These are phyloP conservation scores for Xylaria intraflava DNA, from an alignment of 495 filamentous ascomycete species.

Conservation along the genomic window DNA sequence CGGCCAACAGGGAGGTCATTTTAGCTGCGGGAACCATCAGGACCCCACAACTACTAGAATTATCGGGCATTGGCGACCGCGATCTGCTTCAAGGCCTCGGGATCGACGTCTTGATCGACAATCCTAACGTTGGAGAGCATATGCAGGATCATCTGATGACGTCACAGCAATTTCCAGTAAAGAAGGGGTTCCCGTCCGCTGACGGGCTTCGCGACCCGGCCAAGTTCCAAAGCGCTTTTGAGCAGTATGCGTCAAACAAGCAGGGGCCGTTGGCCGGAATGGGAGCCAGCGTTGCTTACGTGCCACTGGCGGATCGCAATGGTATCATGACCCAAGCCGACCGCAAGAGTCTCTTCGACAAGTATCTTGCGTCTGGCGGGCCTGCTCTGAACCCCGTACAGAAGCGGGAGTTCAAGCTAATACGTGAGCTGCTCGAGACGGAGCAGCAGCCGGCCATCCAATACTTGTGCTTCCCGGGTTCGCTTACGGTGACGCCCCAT, in stretches of 20 bases:
- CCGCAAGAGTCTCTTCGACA: conserved; percentile 22
- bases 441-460: conserved; percentile 27
- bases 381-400: conserved; percentile 7
- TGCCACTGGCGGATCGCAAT: conserved; percentile 33
- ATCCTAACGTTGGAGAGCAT: conserved; percentile 71
- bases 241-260: conserved; percentile 29
- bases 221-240: conserved; percentile 28
- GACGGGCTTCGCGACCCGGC: conserved; percentile 39
- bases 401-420: conserved; percentile 19
- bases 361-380: conserved; percentile 15
- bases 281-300: conserved; percentile 36
- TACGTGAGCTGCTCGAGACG: conserved; percentile 27
- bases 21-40: conserved; percentile 54
- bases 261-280: conserved; percentile 35
- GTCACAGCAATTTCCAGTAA: conserved; percentile 36
- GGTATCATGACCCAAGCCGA: conserved; percentile 25
- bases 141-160: conserved; percentile 46
- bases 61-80: conserved; percentile 69
- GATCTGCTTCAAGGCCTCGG: conserved; percentile 55
- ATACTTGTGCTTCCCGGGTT: conserved; percentile 35
- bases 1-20: conserved; percentile 46
- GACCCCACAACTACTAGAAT: conserved; percentile 56
- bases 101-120: conserved; percentile 64
- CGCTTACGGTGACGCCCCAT: conserved; percentile 26
- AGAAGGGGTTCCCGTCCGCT: conserved; percentile 32